phyloP scores from a whole-genome alignment of 805 yeast genomes.

The Zygotorulaspora chibaensis region DNA sequence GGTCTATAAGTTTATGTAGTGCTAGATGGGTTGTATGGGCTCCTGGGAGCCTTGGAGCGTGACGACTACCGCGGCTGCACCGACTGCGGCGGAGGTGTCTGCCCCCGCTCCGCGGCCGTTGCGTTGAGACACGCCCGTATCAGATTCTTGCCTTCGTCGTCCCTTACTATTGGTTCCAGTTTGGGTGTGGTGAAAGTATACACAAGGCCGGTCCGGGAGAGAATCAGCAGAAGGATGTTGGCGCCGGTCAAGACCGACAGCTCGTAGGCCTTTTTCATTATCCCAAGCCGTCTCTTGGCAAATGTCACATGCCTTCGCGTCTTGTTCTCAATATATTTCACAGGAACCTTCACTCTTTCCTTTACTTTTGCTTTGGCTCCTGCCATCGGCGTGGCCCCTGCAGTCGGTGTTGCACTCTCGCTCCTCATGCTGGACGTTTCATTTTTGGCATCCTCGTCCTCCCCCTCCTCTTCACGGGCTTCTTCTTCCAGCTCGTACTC shows the following conservation, averaged over 20 bases:
- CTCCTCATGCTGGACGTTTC: slow-evolving; percentile 1
- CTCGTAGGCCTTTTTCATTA: slow-evolving; percentile 97
- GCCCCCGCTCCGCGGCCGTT: neutral
- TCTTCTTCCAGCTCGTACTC: neutral
- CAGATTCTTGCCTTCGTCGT: slow-evolving; percentile 88
- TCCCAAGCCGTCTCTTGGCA: slow-evolving; percentile 95
- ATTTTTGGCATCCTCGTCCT: slow-evolving; percentile 1
- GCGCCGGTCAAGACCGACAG: slow-evolving; percentile 93
- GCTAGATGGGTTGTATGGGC: too few species aligned
- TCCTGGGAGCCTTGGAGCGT: too few species aligned
- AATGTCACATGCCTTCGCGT: slow-evolving; percentile 96
- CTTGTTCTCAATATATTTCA: slow-evolving; percentile 91
- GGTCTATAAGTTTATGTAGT: too few species aligned
- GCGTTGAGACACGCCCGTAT: slow-evolving; percentile 86
- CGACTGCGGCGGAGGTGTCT: too few species aligned
- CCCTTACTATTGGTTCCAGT: slow-evolving; percentile 89
- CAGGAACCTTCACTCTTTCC: slow-evolving; percentile 27
- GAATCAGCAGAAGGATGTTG: slow-evolving; percentile 86
- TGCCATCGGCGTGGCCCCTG: neutral
- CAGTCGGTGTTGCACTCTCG: slow-evolving; percentile 5
- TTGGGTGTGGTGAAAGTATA: slow-evolving; percentile 97
- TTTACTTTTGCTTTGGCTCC: neutral
- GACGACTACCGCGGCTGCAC: too few species aligned
- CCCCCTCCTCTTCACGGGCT: slow-evolving; percentile 9
- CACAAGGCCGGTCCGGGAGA: slow-evolving; percentile 91